Conservation (phyloP, 73 alveolate species). For the Effrenium voratum region DNA sequence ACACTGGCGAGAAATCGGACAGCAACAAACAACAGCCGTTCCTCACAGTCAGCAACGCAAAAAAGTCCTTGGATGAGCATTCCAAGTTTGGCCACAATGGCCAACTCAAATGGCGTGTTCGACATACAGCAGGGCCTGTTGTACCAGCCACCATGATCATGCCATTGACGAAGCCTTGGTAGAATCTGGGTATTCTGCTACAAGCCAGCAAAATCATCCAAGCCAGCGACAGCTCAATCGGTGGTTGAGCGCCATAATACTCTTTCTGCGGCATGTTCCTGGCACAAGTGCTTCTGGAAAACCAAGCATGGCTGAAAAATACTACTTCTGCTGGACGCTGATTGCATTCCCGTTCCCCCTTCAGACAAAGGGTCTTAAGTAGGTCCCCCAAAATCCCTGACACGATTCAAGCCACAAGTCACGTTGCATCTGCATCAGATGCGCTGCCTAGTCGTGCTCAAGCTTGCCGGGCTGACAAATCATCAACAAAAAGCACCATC, state of each 20-base stretch:
- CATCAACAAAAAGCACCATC: conserved; percentile 99
- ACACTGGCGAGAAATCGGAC: not conserved
- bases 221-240: conserved; percentile 98
- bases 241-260: conserved; percentile 99
- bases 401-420: too few relatives aligned
- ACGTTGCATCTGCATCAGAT: too few relatives aligned
- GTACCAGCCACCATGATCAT: conserved; percentile 99
- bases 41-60: conserved; percentile 96
- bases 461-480: conserved; percentile 95
- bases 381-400: too few relatives aligned
- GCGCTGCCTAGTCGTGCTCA: too few relatives aligned
- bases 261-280: conserved; percentile 99
- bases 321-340: too few relatives aligned
- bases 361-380: too few relatives aligned
- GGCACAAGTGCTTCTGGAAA: too few relatives aligned
- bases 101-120: too few relatives aligned
- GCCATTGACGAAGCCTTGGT: conserved; percentile 98
- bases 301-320: too few relatives aligned
- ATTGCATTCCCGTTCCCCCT: too few relatives aligned
- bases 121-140: conserved; percentile 97
- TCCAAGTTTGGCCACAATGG: too few relatives aligned
- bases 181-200: not conserved
- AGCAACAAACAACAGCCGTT: not conserved
- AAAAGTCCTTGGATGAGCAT: too few relatives aligned
- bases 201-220: not conserved